Base-by-base conservation (phyloP, 73 alveolate species). In the Tetrahymena elliotti region DNA sequence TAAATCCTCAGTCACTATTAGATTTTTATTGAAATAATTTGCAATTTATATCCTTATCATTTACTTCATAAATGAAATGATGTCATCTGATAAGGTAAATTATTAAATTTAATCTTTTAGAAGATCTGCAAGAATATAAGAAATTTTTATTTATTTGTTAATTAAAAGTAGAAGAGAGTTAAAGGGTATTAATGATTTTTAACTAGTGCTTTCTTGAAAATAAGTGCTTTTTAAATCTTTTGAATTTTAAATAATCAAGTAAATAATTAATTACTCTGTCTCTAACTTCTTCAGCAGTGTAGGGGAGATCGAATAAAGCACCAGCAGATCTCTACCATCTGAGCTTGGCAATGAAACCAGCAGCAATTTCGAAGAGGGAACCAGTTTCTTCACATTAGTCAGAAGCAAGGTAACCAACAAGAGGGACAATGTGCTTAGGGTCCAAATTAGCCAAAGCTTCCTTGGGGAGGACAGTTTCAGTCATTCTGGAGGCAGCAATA, bases 401-500 rank as follows among this genome's bases (percentile, higher is more conserved):
- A 95, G 98, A 99, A 88, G 96, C 96, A 95, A 98, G 97, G 82
- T 92, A 97, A 38, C 96, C 98, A 38, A 97, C 99, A 83, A 98
- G 95, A 31, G 99, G 99, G 84, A 96, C 99, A 33, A 97, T 98
- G 94, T 95, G 95, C 38, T 98, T 98, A 33, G 98, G 98, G 35
- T 92, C 83, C 20, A 96, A 93, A 33, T 53, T 68, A 7, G 93
- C 95, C 12, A 96, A 83, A 33, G 94, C 38, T 82, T 96, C 98
- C 38, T 95, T 92, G 84, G 94, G 83, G 94, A 94, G 93, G 22
- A 98, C 98, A 34, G 98, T 96, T 93, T 97, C 98, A 68, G 99
- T 98, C 99, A 98, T 98, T 93, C 99, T 92, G 52, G 99, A 96
- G 36, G 99, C 99, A 20, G 99, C 99, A 22, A 98, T 92, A 41